Conservation (phyloP, 257 asterid genomes). For the Ballota nigra region DNA sequence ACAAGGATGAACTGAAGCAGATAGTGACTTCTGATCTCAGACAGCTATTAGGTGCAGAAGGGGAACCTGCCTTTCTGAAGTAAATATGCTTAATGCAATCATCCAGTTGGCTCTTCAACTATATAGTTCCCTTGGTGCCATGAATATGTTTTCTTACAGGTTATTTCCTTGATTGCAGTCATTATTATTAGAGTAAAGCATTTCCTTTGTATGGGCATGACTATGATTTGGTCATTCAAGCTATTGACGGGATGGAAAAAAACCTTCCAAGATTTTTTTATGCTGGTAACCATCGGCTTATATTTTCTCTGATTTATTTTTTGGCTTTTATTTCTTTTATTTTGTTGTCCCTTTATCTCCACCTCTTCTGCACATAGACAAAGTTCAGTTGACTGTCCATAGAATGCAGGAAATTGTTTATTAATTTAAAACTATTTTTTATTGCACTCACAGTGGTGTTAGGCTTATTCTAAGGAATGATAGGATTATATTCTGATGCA, state of each 20-base stretch:
- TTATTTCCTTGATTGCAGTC: conserved; percentile 57
- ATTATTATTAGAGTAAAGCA: conserved; percentile 80
- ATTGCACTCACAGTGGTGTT: not conserved
- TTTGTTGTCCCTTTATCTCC: not conserved
- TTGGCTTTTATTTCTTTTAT: not conserved
- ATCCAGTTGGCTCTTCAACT: conserved; percentile 4
- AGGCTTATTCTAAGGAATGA: not conserved
- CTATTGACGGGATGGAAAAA: conserved; percentile 80
- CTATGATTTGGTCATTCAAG: conserved; percentile 57
- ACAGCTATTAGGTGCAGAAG: conserved; percentile 80
- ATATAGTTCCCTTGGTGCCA: not conserved
- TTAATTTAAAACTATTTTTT: not conserved
- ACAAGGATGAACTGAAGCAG: conserved; percentile 71
- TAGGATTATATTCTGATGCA: not conserved
- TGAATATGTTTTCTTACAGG: conserved; percentile 26
- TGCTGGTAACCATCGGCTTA: conserved; percentile 55
- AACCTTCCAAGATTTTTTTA: conserved; percentile 82
- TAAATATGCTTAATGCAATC: conserved; percentile 28
- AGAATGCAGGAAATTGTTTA: not conserved
- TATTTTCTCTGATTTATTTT: not conserved
- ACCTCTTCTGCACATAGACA: not conserved
- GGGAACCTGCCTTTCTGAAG: conserved; percentile 74
- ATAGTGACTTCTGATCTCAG: conserved; percentile 76
- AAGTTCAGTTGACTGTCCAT: not conserved
- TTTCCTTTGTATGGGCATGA: conserved; percentile 74